These are phyloP conservation scores for Thalassiosira exigua DNA, from an alignment of 352 stramenopile genomes.

Conservation along the genomic window DNA sequence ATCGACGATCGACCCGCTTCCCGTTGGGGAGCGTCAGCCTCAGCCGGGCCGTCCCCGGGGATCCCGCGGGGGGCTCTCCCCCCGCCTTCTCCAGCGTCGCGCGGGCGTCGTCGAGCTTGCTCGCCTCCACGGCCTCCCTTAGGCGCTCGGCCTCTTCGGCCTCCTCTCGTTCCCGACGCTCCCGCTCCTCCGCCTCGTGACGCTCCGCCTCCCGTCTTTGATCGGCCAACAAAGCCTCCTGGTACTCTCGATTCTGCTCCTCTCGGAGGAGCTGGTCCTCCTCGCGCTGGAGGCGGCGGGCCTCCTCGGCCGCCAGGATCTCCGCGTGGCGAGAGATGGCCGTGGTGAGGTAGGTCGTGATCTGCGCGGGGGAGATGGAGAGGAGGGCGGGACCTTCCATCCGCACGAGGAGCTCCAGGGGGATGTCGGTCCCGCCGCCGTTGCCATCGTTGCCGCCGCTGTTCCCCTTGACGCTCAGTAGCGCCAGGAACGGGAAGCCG, in stretches of 20 bases:
- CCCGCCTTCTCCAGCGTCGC: slow-evolving; percentile 10
- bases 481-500: slow-evolving; percentile 73
- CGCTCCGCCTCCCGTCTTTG: slow-evolving; percentile 77
- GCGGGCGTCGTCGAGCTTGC: slow-evolving; percentile 52
- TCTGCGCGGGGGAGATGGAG: slow-evolving; percentile 40
- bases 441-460: slow-evolving; percentile 3
- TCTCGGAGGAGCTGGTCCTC: slow-evolving; percentile 90
- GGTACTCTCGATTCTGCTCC: slow-evolving; percentile 93
- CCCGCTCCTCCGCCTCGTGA: slow-evolving; percentile 48
- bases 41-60: slow-evolving; percentile 49
- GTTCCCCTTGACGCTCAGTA: slow-evolving; percentile 65
- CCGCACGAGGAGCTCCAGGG: slow-evolving; percentile 67
- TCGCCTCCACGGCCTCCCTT: slow-evolving; percentile 46
- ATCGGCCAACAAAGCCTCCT: slow-evolving; percentile 91
- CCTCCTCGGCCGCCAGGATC: slow-evolving; percentile 50
- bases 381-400: slow-evolving; percentile 64
- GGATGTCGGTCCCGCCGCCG: neutral
- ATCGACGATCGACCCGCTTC: slow-evolving; percentile 78
- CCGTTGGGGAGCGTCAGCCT: slow-evolving; percentile 82
- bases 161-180: slow-evolving; percentile 43
- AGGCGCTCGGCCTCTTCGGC: slow-evolving; percentile 43
- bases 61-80: slow-evolving; percentile 30
- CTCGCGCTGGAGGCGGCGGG: slow-evolving; percentile 64
- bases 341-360: slow-evolving; percentile 65
- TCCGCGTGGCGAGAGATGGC: slow-evolving; percentile 63